These are phyloP conservation scores for Chaetomiaceae sp. DNA, from an alignment of 2,329 filamentous ascomycete species.

Conservation along the genomic window DNA sequence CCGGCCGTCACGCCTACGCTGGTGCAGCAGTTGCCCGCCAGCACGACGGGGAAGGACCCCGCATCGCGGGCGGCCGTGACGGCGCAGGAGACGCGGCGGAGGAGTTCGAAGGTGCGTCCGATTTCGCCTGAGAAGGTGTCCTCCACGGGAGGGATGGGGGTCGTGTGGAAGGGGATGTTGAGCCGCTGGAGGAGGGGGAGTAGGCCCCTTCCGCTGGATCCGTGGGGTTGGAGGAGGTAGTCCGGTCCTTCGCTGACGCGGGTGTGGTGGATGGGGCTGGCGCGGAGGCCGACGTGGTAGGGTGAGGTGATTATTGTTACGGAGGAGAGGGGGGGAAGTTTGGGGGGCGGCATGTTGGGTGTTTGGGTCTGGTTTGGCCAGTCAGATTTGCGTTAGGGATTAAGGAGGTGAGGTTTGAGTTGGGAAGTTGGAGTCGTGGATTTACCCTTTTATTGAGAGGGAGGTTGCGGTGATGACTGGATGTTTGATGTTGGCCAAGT, in stretches of 20 bases:
- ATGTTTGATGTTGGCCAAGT: too few species aligned
- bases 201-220: conserved; percentile 29
- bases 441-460: too few species aligned
- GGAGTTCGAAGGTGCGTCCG: conserved; percentile 35
- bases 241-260: conserved; percentile 31
- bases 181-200: conserved; percentile 26
- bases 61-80: conserved; percentile 28
- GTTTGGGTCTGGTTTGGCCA: too few species aligned
- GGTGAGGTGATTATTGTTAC: conserved; percentile 36
- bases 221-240: conserved; percentile 17
- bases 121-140: conserved; percentile 38
- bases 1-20: conserved; percentile 35
- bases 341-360: neutral
- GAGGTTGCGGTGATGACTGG: too few species aligned
- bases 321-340: conserved; percentile 13
- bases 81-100: conserved; percentile 33
- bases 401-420: too few species aligned
- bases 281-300: conserved; percentile 36
- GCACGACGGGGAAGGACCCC: conserved; percentile 34
- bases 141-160: conserved; percentile 26
- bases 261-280: conserved; percentile 13
- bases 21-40: conserved; percentile 37
- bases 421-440: too few species aligned
- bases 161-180: conserved; percentile 24
- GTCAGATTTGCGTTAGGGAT: too few species aligned